Base-by-base conservation (phyloP, 2,329 filamentous ascomycete species). In the Cladosporium oxysporum region DNA sequence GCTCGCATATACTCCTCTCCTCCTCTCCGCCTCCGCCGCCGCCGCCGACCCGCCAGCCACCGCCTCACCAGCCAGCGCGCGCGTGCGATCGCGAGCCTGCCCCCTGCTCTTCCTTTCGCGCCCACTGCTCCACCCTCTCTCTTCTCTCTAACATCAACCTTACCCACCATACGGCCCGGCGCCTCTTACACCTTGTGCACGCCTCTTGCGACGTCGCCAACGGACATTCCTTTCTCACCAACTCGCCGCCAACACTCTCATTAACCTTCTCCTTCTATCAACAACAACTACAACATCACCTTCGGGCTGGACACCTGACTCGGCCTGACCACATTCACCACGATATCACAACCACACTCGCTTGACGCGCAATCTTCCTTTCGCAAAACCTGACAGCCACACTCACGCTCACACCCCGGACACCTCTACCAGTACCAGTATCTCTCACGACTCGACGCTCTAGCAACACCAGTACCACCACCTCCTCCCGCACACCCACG, bases 351-450 rank as follows among this genome's bases (percentile, higher is more conserved):
- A 60, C 44, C 63, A 65, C 63, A 65, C 57, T 65, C 63, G 63
- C 58, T 65, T 65, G 63, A 65, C 63, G 63, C 63, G 63, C 53
- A 31, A 31, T 26, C 28, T n/a, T n/a, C 26, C 58, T 47, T 65
- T 26, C 41, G 49, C 61, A 63, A 31, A 18, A 12, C 50, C 23
- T 7, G 18, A 57, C 59, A 52, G 5, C 44, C 26, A 16, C 31
- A 52, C 28, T 37, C 23, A 11, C 14, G 33, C 12, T 14, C 31
- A 28, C 33, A 28, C 33, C 35, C 29, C 29, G 31, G 53, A 31
- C 21, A 52, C 44, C 14, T 53, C 63, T 37, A 21, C 57, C 37
- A n/a, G 23, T 23, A 60, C 29, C 21, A 59, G 28, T 23, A 62
- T 28, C 49, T 21, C 57, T 59, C 61, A 59, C 53, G 62, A 58